Evolutionary conservation across 441 rosid species (phyloP).

Genomic region (Iberis amara): DNA sequence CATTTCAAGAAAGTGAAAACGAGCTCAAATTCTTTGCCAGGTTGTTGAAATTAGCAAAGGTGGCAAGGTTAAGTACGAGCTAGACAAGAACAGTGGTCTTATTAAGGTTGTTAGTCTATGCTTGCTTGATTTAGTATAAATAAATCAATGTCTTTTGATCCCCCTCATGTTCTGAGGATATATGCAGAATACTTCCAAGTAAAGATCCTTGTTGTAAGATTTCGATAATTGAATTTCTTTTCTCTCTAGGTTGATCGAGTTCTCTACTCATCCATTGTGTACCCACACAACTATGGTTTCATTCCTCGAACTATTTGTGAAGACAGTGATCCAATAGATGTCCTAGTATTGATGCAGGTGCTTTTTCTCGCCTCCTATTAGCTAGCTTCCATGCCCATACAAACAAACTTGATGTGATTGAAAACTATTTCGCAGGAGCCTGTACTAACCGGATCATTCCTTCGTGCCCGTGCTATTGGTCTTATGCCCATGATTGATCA

Average conservation of each 20-base stretch:
- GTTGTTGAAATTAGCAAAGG: slow-evolving; percentile 92
- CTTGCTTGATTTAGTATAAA: neutral
- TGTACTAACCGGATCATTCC: slow-evolving; percentile 80
- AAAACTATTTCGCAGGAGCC: slow-evolving; percentile 57
- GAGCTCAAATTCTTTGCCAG: slow-evolving; percentile 32
- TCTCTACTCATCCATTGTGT: slow-evolving; percentile 95
- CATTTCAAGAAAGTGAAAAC: neutral
- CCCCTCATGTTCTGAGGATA: neutral
- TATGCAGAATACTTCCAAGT: slow-evolving; percentile 1
- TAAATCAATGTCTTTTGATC: neutral
- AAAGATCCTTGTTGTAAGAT: neutral
- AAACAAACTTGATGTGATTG: slow-evolving; percentile 10
- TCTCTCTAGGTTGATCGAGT: slow-evolving; percentile 75
- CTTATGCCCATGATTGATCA: slow-evolving; percentile 98
- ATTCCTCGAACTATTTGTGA: slow-evolving; percentile 94
- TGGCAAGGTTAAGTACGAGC: slow-evolving; percentile 92
- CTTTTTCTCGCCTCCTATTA: slow-evolving; percentile 3
- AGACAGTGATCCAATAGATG: slow-evolving; percentile 97
- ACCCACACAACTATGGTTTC: slow-evolving; percentile 99
- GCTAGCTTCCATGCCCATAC: neutral
- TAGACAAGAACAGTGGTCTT: slow-evolving; percentile 81
- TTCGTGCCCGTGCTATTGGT: slow-evolving; percentile 95
- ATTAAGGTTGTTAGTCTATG: slow-evolving; percentile 46
- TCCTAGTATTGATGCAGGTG: slow-evolving; percentile 94
- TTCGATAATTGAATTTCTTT: neutral